Conservation (phyloP, 768 basidiomycete genomes). For the Suillus subluteus region DNA sequence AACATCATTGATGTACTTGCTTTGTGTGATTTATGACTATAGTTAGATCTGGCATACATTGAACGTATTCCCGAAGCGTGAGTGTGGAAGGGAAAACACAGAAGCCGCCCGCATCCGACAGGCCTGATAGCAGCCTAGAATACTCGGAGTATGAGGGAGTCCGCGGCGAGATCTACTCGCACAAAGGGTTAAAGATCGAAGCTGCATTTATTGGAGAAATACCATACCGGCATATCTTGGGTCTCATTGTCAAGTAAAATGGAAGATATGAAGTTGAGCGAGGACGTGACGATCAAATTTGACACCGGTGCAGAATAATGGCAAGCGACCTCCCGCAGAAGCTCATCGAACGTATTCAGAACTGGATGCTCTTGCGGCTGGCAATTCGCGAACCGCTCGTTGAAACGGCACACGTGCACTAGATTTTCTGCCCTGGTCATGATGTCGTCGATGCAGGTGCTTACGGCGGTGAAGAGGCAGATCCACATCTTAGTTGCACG, state of each 20-base stretch:
- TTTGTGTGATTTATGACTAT: conserved; percentile 39
- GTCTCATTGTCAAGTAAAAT: conserved; percentile 39
- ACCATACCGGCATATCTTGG: conserved; percentile 33
- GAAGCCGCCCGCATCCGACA: conserved; percentile 37
- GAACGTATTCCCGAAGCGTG: conserved; percentile 37
- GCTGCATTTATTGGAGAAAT: not conserved
- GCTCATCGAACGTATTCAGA: conserved; percentile 39
- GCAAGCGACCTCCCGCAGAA: conserved; percentile 33
- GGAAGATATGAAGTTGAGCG: conserved; percentile 39
- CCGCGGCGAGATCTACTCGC: conserved; percentile 18
- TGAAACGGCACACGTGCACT: conserved; percentile 37
- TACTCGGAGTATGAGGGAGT: conserved; percentile 33
- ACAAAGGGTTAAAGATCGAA: not conserved
- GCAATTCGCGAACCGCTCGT: conserved; percentile 32
- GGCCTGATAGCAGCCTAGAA: conserved; percentile 34
- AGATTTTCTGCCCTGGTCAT: too few relatives aligned
- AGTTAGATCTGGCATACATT: conserved; percentile 42
- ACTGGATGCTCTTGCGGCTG: conserved; percentile 33
- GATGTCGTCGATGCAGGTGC: conserved; percentile 42
- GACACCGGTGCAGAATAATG: conserved; percentile 34
- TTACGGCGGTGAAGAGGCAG: conserved; percentile 41
- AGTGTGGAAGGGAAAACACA: conserved; percentile 40
- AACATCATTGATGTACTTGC: conserved; percentile 27
- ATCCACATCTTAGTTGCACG: conserved; percentile 34
- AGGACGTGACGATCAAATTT: conserved; percentile 40